Conservation (phyloP, 2,329 filamentous ascomycete species). For the Exophiala mesophila region DNA sequence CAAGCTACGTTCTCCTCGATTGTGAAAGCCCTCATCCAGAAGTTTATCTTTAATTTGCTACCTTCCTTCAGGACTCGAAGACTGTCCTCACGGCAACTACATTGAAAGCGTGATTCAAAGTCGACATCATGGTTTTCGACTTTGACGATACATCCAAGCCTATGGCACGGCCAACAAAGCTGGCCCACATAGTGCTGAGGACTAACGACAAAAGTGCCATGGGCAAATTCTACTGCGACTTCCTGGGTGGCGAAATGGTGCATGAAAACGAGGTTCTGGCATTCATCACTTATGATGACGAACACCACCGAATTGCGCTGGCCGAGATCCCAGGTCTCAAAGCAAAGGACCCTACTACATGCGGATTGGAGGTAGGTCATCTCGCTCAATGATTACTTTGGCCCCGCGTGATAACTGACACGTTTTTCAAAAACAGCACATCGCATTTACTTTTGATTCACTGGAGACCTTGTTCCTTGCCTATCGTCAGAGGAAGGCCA, state of each 20-base stretch:
- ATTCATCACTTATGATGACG: not conserved
- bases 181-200: not conserved
- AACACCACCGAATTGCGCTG: not conserved
- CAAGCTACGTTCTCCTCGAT: too few species aligned
- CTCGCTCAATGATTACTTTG: too few species aligned
- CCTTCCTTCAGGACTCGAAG: too few species aligned
- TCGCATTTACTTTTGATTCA: conserved; percentile 2
- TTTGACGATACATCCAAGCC: not conserved
- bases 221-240: not conserved
- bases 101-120: too few species aligned
- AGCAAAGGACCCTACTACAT: not conserved
- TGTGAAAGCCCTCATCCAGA: too few species aligned
- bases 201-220: not conserved
- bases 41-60: too few species aligned
- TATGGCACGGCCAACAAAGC: not conserved
- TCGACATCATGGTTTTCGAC: not conserved
- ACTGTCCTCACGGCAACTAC: too few species aligned
- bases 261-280: not conserved
- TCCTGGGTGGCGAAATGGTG: not conserved
- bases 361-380: not conserved
- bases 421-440: too few species aligned
- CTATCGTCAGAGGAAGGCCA: not conserved
- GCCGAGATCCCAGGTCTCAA: not conserved
- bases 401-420: too few species aligned
- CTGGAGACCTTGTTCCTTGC: not conserved